Evolutionary conservation across 495 filamentous ascomycete species (phyloP).

Genomic region (Jackrogersella multiformis): DNA sequence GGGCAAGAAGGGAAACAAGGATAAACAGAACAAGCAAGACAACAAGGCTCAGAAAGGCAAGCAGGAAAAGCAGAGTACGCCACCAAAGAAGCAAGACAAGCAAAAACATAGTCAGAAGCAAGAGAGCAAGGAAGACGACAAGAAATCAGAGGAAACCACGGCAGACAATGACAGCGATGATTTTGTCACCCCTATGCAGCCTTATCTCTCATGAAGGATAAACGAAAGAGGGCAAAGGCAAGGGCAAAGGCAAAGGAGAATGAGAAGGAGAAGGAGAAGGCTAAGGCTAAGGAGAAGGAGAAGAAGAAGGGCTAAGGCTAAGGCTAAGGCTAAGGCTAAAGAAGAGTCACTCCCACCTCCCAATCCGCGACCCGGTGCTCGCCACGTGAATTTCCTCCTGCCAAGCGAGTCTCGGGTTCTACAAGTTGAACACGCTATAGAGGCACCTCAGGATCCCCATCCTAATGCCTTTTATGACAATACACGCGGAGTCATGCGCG

Average conservation of each 20-base stretch:
- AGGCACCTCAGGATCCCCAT: conserved; percentile 52
- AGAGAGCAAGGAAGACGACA: neutral
- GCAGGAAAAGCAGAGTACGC: neutral
- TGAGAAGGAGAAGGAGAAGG: neutral
- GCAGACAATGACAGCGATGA: neutral
- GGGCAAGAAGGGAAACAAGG: conserved; percentile 14
- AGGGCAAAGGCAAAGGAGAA: neutral
- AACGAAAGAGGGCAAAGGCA: conserved; percentile 16
- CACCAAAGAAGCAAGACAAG: neutral
- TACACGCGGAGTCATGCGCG: conserved; percentile 50
- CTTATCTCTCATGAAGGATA: neutral
- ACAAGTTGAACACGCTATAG: conserved; percentile 55
- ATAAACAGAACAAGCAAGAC: conserved; percentile 11
- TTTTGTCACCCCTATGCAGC: neutral
- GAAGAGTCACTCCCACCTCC: neutral
- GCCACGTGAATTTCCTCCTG: conserved; percentile 46
- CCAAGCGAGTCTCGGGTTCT: conserved; percentile 50
- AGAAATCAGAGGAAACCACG: neutral
- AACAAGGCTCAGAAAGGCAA: conserved; percentile 20
- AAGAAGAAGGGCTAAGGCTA: neutral
- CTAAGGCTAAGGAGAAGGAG: neutral
- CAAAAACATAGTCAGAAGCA: neutral
- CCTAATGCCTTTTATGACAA: conserved; percentile 62
- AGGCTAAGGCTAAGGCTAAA: neutral
- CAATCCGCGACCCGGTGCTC: conserved; percentile 5